Evolutionary conservation across 2,329 filamentous ascomycete species (phyloP).

Genomic region (Metarhizium rileyi): DNA sequence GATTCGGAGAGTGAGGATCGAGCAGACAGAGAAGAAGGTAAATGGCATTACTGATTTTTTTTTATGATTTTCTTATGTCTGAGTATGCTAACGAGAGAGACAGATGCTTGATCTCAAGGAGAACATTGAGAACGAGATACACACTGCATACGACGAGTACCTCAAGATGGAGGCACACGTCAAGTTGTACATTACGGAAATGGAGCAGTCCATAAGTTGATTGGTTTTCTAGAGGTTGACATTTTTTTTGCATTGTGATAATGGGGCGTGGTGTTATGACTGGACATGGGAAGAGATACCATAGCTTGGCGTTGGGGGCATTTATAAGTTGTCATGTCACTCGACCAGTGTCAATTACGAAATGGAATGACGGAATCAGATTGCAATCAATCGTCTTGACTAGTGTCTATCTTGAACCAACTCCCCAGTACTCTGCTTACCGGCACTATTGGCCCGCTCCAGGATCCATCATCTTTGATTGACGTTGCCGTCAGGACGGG

Average conservation of each 20-base stretch:
- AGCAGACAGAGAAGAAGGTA: constrained; percentile 98
- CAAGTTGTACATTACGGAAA: constrained; percentile 95
- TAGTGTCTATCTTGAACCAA: constrained; percentile 44
- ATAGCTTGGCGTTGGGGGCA: constrained; percentile 27
- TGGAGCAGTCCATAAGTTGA: constrained; percentile 70
- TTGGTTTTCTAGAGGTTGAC: neutral
- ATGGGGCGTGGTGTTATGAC: constrained; percentile 6
- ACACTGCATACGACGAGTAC: constrained; percentile 85
- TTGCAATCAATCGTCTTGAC: neutral
- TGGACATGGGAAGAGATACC: constrained; percentile 25
- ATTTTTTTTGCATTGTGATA: neutral
- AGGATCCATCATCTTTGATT: constrained; percentile 41
- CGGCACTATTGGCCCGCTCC: constrained; percentile 49
- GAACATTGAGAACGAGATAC: constrained; percentile 91
- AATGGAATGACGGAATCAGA: neutral
- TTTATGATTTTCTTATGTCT: neutral
- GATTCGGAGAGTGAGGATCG: constrained; percentile 80
- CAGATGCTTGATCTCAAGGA: constrained; percentile 98
- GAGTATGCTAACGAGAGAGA: constrained; percentile 3
- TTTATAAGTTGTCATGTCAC: neutral
- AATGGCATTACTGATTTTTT: neutral
- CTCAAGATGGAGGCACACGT: constrained; percentile 97
- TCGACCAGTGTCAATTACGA: neutral
- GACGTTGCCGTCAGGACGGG: constrained; percentile 52
- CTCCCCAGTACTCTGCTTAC: constrained; percentile 47